These are phyloP conservation scores for Glycine tomentella DNA, from an alignment of 306 rosid species.

Conservation along the genomic window DNA sequence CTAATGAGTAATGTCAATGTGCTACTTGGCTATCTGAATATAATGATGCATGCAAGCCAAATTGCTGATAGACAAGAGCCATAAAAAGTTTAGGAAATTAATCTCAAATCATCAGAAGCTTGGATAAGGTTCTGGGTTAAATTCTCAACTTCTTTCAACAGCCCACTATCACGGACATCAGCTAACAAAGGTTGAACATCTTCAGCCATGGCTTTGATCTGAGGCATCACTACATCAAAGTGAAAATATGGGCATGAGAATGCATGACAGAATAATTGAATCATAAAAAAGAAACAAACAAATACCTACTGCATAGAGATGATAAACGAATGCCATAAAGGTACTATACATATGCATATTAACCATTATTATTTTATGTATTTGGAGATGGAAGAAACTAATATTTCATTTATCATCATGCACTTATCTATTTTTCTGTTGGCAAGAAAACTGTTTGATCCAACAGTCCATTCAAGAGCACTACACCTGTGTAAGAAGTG, in stretches of 20 bases:
- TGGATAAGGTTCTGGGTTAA: conserved; percentile 72
- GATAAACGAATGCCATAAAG: conserved; percentile 19
- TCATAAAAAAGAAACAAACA: conserved; percentile 13
- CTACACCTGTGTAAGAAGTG: conserved; percentile 86
- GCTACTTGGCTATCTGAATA: background rate
- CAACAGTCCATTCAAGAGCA: conserved; percentile 37
- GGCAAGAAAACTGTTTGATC: conserved; percentile 18
- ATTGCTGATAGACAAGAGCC: background rate
- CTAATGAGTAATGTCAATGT: background rate
- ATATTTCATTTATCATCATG: conserved; percentile 9
- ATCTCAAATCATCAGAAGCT: conserved; percentile 87
- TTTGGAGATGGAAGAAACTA: conserved; percentile 11
- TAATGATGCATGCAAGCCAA: conserved; percentile 1
- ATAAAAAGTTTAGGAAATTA: conserved; percentile 35
- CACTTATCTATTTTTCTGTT: conserved; percentile 15
- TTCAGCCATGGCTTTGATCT: conserved; percentile 91
- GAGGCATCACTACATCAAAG: conserved; percentile 60
- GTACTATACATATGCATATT: conserved; percentile 4
- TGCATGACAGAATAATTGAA: conserved; percentile 34
- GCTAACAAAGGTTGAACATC: conserved; percentile 91
- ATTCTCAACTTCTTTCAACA: conserved; percentile 73
- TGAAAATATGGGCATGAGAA: conserved; percentile 61
- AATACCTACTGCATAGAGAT: background rate
- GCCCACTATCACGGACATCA: conserved; percentile 75
- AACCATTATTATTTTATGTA: background rate